Conservation (phyloP, 805 yeast species). For the Candida mattraensis region DNA sequence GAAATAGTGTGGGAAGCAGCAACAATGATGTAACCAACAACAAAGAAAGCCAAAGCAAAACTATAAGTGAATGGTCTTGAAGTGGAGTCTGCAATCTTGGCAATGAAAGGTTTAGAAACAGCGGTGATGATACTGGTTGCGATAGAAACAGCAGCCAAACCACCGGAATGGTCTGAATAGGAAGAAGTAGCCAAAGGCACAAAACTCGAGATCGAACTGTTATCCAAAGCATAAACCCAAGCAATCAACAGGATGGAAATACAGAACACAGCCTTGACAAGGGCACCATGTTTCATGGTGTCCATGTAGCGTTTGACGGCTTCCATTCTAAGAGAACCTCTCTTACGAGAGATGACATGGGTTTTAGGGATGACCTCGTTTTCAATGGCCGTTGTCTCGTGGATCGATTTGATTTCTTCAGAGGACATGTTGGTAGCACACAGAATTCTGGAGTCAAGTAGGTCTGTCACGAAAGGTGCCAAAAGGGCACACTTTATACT, state of each 20-base stretch:
- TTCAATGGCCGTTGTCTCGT: too few relatives aligned
- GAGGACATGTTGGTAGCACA: too few relatives aligned
- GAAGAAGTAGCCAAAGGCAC: conserved; percentile 35
- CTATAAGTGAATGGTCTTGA: conserved; percentile 27
- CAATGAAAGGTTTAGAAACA: conserved; percentile 27
- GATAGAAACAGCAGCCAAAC: conserved; percentile 23
- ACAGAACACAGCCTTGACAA: conserved; percentile 26
- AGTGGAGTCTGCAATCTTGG: conserved; percentile 29
- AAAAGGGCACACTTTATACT: too few relatives aligned
- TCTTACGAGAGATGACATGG: too few relatives aligned
- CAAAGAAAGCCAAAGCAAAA: conserved; percentile 21
- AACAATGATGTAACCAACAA: conserved; percentile 26
- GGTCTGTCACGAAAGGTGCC: too few relatives aligned
- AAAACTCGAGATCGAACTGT: conserved; percentile 34
- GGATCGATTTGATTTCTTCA: too few relatives aligned
- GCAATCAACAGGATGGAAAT: conserved; percentile 86
- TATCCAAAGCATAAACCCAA: conserved; percentile 33
- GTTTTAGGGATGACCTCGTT: too few relatives aligned
- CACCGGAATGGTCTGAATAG: conserved; percentile 23
- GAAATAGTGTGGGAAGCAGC: conserved; percentile 25
- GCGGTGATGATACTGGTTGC: conserved; percentile 28
- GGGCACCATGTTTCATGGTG: too few relatives aligned
- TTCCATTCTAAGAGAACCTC: conserved; percentile 6
- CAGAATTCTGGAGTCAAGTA: too few relatives aligned
- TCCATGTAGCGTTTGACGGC: conserved; percentile 1